These are phyloP conservation scores for Akanthomyces uredinophilus DNA, from an alignment of 2,329 filamentous ascomycete species.

Conservation along the genomic window DNA sequence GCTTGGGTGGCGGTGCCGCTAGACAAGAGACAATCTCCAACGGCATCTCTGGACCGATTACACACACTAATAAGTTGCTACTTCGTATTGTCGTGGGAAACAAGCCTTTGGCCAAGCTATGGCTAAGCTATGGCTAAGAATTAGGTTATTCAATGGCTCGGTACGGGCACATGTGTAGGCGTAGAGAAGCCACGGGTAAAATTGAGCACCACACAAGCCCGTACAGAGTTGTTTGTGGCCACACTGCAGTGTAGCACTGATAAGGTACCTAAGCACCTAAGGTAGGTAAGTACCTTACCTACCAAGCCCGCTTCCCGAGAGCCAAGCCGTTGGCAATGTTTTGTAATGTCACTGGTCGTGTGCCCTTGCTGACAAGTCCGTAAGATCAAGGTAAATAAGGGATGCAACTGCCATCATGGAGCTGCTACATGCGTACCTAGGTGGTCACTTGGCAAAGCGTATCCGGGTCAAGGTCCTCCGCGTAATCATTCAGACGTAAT, in stretches of 20 bases:
- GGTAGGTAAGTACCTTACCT: too few species aligned
- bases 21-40: background rate
- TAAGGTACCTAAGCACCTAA: too few species aligned
- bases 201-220: background rate
- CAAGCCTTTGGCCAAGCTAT: background rate
- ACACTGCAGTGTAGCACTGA: background rate
- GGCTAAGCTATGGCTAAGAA: background rate
- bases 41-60: too few species aligned
- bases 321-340: background rate
- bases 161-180: background rate
- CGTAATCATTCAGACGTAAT: background rate
- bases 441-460: background rate
- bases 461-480: background rate
- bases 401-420: background rate
- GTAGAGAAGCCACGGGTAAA: too few species aligned
- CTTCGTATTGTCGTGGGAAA: background rate
- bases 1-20: background rate
- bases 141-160: background rate
- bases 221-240: background rate
- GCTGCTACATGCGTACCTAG: too few species aligned
- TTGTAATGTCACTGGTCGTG: background rate
- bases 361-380: background rate
- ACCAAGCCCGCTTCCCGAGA: background rate
- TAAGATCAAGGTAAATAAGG: background rate
- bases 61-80: too few species aligned